Evolutionary conservation across 208 protist species (phyloP), one percentile per base, ranked within the genome.

Genomic region (Perkinsela sp.): DNA sequence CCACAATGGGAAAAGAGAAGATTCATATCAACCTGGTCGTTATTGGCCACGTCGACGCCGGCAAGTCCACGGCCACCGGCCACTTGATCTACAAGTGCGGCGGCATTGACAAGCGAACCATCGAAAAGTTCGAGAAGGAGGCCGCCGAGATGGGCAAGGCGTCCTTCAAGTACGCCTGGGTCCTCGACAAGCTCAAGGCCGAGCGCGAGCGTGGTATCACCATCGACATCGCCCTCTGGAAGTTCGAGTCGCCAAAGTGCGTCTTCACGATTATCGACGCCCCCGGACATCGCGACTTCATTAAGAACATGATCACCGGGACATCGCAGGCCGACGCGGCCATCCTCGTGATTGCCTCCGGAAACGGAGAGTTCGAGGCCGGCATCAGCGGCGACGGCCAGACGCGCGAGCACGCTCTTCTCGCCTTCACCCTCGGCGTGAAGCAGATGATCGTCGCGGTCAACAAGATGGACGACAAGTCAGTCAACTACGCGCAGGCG

Each of bases 91-190:
- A 88, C 79, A 85, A 90, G 75, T 86, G 78, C 74, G 87, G 87
- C 73, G 84, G 81, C 73, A 89, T 93, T 69, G 85, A 92, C 72
- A 79, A 93, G 74, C 82, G 82, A 70, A 81, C 77, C 32, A 77
- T 96, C 30, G 80, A 89, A 32, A 76, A 83, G 68, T 94, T 90
- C 72, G 89, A 93, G 68, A 84, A 79, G 31, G 77, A 85, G 68
- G 87, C 81, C 2, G 74, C 77, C 30, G 73, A 77, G 29, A 74
- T 80, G 31, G 80, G 93, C 72, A 94, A 95, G 73, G 80, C 77
- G 32, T 93, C 89, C 28, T 96, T 94, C 80, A 92, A 93, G 72
- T 96, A 93, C 69, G 93, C 93, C n/a, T 97, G 90, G 84, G 70
- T 95, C 72, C 78, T 96, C 32, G 90, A 94, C 75, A 85, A 84